Conservation (phyloP, 164 flowering plant genomes). For the Macadamia integrifolia region DNA sequence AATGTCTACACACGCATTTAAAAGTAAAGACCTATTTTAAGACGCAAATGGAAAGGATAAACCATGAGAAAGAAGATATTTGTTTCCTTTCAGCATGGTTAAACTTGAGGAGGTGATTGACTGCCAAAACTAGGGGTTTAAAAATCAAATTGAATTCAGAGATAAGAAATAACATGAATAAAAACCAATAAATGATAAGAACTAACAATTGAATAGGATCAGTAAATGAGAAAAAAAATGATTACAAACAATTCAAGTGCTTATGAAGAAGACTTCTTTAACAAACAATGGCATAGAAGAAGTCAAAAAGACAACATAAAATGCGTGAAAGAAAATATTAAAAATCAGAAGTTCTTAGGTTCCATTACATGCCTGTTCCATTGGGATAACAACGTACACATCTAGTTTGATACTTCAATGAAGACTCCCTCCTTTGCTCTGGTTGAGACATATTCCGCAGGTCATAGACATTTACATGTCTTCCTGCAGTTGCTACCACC, state of each 20-base stretch:
- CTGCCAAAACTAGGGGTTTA: no score
- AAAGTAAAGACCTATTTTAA: no score
- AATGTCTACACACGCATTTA: no score
- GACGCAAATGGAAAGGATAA: background rate
- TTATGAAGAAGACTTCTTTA: background rate
- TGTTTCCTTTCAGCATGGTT: no score
- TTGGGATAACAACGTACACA: constrained; percentile 97
- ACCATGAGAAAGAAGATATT: background rate
- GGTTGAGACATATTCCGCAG: constrained; percentile 98
- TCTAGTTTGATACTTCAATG: constrained; percentile 96
- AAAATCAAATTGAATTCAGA: no score
- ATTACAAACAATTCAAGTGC: no score
- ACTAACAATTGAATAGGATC: no score
- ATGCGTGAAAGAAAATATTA: background rate
- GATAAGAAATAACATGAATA: no score
- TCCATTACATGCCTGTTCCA: constrained; percentile 72
- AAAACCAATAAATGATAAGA: no score
- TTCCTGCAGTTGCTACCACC: constrained; percentile 99
- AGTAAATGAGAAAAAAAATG: no score
- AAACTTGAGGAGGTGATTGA: no score
- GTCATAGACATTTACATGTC: constrained; percentile 96
- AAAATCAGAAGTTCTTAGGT: background rate
- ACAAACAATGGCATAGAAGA: background rate
- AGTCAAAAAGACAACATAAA: no score
- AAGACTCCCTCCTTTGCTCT: constrained; percentile 95